These are phyloP conservation scores for Salix brachista DNA, from an alignment of 345 rosid species.

Conservation along the genomic window DNA sequence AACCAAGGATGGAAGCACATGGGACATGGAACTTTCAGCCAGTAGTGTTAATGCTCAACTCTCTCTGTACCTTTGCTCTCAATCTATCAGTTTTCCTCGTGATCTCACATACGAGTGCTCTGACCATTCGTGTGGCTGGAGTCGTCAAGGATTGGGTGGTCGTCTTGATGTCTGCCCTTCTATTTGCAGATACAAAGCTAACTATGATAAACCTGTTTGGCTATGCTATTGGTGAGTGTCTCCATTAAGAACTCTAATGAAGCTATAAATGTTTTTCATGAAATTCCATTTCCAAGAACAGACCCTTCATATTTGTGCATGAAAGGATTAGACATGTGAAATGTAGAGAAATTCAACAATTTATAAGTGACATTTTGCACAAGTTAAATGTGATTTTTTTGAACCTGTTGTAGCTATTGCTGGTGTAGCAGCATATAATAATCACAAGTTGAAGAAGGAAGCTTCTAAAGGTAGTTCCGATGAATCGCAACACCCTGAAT, in stretches of 20 bases:
- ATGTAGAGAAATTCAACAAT: not conserved
- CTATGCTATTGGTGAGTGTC: slow-evolving; percentile 72
- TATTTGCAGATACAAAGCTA: slow-evolving; percentile 87
- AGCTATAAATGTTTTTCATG: too few relatives aligned
- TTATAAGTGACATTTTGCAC: not conserved
- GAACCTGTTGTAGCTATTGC: slow-evolving; percentile 56
- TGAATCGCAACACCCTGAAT: slow-evolving; percentile 36
- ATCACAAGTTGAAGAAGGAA: slow-evolving; percentile 83
- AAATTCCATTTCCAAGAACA: too few relatives aligned
- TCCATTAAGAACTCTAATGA: not conserved
- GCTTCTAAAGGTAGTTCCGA: slow-evolving; percentile 41
- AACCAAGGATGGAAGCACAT: slow-evolving; percentile 74
- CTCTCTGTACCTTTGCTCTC: slow-evolving; percentile 89
- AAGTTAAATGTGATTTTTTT: not conserved
- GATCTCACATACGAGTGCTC: slow-evolving; percentile 95
- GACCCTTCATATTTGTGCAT: too few relatives aligned
- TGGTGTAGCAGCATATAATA: slow-evolving; percentile 96
- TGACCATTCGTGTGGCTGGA: slow-evolving; percentile 97
- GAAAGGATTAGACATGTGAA: not conserved
- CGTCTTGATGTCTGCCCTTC: slow-evolving; percentile 81
- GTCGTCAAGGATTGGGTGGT: slow-evolving; percentile 99
- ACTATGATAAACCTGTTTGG: slow-evolving; percentile 83
- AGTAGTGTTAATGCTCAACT: slow-evolving; percentile 64
- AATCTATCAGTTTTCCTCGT: slow-evolving; percentile 95
- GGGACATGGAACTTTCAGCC: slow-evolving; percentile 74